A percentile compares a stretch with the other conserved stretches of the same genome.
Evolutionary conservation across 1,139 yeast species (phyloP).

Genomic region (Candida sp.): DNA sequence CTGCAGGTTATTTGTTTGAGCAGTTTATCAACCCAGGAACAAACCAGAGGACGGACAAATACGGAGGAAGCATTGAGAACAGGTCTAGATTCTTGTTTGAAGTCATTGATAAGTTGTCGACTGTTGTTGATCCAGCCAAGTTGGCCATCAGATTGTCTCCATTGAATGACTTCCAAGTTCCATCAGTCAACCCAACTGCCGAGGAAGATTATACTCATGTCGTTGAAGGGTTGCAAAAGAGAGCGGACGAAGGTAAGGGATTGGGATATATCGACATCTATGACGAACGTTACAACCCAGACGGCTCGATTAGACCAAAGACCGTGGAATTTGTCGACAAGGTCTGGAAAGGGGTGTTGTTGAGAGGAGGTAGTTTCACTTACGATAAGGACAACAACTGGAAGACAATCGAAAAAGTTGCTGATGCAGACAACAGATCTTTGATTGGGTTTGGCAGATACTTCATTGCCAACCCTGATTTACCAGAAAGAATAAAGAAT

Average conservation of each 20-base stretch:
- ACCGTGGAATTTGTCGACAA: conserved; percentile 32
- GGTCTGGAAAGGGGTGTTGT: conserved; percentile 51
- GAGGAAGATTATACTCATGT: conserved; percentile 37
- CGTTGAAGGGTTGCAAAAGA: conserved; percentile 36
- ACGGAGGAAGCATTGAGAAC: conserved; percentile 68
- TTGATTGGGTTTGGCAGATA: conserved; percentile 50
- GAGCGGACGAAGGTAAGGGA: conserved; percentile 41
- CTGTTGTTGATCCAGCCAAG: conserved; percentile 39
- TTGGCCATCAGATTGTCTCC: conserved; percentile 69
- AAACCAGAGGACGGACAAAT: conserved; percentile 58
- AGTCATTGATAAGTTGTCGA: conserved; percentile 54
- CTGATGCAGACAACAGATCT: conserved; percentile 38
- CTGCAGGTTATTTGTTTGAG: conserved; percentile 71
- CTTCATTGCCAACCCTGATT: conserved; percentile 58
- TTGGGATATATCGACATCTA: conserved; percentile 56
- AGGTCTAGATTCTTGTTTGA: conserved; percentile 62
- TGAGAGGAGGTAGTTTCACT: conserved; percentile 51
- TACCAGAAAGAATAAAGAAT: conserved; percentile 46
- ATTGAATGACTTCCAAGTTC: conserved; percentile 45
- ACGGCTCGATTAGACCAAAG: conserved; percentile 13
- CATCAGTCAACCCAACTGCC: conserved; percentile 33
- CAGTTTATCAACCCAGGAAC: conserved; percentile 51
- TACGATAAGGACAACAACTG: conserved; percentile 23
- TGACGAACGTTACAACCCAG: conserved; percentile 37
- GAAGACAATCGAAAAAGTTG: conserved; percentile 22